A percentile compares a stretch with the other conserved stretches of the same genome.
phyloP scores from a whole-genome alignment of 257 asterid genomes.

The Scutellaria barbata region DNA sequence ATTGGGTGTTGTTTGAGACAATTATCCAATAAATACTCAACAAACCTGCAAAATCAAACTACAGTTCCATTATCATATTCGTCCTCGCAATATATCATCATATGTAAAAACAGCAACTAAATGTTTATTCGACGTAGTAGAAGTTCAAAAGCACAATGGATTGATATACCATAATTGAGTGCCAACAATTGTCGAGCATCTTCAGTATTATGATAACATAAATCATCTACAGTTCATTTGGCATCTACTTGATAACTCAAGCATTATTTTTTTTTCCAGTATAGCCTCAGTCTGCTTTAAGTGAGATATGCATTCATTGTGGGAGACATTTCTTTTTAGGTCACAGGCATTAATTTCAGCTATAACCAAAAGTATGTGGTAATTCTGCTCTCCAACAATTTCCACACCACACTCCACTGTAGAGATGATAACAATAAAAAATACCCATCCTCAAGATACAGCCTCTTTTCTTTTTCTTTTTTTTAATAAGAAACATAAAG shows the following conservation, averaged over 20 bases:
- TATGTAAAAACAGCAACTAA: not conserved
- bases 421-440: not conserved
- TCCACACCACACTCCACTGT: not conserved
- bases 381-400: not conserved
- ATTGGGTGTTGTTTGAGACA: constrained; percentile 58
- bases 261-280: not conserved
- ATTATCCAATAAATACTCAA: constrained; percentile 72
- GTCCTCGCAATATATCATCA: constrained; percentile 27
- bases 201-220: not conserved
- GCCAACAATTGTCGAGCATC: constrained; percentile 23
- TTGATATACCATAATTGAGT: constrained; percentile 14
- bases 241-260: not conserved
- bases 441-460: not conserved
- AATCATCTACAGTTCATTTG: not conserved
- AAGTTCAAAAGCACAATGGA: constrained; percentile 12
- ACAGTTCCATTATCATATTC: constrained; percentile 35
- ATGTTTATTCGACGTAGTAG: constrained; percentile 11
- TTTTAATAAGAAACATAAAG: too few species aligned
- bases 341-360: constrained; percentile 2
- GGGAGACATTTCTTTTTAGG: constrained; percentile 15
- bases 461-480: too few species aligned
- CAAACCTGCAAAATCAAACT: constrained; percentile 54
- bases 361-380: not conserved
- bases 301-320: constrained; percentile 17
- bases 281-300: not conserved